Base-by-base conservation (phyloP, 2,329 filamentous ascomycete genomes). In the Arthrobotrys megalospora region DNA sequence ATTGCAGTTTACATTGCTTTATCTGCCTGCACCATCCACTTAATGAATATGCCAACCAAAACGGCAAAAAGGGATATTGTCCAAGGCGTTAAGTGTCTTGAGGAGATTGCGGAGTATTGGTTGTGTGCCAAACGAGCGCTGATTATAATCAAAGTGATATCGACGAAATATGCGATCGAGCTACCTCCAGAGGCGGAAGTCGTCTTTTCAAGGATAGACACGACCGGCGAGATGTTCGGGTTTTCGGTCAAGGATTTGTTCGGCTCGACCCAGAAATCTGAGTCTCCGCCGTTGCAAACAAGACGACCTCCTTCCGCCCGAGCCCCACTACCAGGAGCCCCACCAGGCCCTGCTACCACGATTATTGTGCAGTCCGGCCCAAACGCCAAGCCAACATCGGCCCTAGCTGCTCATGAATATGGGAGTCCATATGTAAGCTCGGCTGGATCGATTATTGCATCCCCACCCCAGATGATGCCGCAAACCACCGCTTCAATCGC, bases 91-190 rank as follows among this genome's bases (percentile, higher is more conserved):
- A 95, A 93, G 82, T 93, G 97, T 80, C 88, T 98, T 0, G 95
- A 98, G 84, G 95, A 98, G 82, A 97, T 99, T 81, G 93, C 93
- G 0, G 94, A 97, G 83, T 92, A 94, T 81, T 99, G 96, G 96
- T 89, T 94, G 0, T 96, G 94, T 82, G 95, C 94, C 8, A 89
- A 94, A 66, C 89, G 95, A 11, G 95, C 94, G 0, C 87, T 98
- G 6, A 90, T 90, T 76, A 97, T 98, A 58, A 87, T 99, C 50
- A 94, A 92, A 80, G 90, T 96, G 3, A 89, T 97, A 11, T 91
- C 92, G 0, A 89, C 90, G n/a, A 96, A 96, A 82, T 98, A 96
- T 94, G 91, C 91, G 16, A 91, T 97, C 50, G 90, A 93, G 70
- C 85, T 98, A 8, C 95, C 96, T 0, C 91, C 93, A 76, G 95